Conservation (phyloP, 1,284 basidiomycete genomes). For the Sanghuangporus baumii region DNA sequence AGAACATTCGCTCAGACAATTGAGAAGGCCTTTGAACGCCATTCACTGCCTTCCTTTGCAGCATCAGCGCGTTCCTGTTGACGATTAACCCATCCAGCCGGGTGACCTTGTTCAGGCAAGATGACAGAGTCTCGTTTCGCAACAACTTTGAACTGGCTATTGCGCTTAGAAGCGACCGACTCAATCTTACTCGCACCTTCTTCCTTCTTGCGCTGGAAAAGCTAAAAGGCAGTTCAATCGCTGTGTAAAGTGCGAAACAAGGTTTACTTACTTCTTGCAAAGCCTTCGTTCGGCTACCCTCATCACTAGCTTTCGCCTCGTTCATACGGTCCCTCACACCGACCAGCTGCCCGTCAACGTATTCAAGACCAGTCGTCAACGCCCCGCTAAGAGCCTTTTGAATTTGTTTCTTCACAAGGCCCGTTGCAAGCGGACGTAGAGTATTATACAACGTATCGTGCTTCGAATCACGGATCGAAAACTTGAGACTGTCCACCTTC, state of each 20-base stretch:
- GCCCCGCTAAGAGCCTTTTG: conserved; percentile 77
- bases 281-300: conserved; percentile 47
- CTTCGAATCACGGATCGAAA: conserved; percentile 79
- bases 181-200: conserved; percentile 17
- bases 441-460: conserved; percentile 91
- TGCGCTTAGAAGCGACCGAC: background rate
- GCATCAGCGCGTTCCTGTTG: conserved; percentile 53
- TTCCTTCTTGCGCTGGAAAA: conserved; percentile 29
- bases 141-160: conserved; percentile 66
- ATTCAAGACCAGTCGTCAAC: conserved; percentile 69
- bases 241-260: background rate
- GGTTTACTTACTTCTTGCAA: conserved; percentile 54
- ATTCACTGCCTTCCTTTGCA: conserved; percentile 47
- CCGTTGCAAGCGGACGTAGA: conserved; percentile 65
- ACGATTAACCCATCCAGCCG: conserved; percentile 72
- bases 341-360: conserved; percentile 82
- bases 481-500: conserved; percentile 83
- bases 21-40: conserved; percentile 60
- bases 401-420: conserved; percentile 88
- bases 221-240: conserved; percentile 26
- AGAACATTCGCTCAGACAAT: background rate
- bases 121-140: conserved; percentile 58
- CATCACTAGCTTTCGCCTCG: conserved; percentile 55
- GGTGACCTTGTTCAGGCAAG: conserved; percentile 55
- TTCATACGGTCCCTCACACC: conserved; percentile 71